Conservation (phyloP, 176 grass and related monocot species). For the Triticum turgidum region DNA sequence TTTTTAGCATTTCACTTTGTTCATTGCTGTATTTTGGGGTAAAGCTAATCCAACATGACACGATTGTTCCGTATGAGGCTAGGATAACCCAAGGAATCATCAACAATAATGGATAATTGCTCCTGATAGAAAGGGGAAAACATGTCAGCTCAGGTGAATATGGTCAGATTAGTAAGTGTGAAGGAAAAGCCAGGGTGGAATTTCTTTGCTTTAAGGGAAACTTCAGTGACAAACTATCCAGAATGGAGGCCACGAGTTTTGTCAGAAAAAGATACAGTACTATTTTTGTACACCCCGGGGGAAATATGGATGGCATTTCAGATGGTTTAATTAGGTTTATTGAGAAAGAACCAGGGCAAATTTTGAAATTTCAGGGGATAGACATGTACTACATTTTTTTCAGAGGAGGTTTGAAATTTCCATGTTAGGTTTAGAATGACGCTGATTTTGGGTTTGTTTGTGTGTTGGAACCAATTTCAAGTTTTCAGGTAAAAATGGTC, state of each 20-base stretch:
- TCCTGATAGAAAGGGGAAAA: neutral
- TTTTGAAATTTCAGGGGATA: neutral
- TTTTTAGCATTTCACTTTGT: neutral
- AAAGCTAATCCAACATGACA: slow-evolving; percentile 14
- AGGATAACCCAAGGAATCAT: slow-evolving; percentile 10
- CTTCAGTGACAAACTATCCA: slow-evolving; percentile 4
- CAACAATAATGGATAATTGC: neutral
- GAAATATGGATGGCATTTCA: neutral
- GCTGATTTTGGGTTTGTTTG: neutral
- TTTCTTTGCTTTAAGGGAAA: slow-evolving; percentile 15
- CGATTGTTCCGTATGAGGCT: neutral
- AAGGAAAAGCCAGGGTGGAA: slow-evolving; percentile 23
- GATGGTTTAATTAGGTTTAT: neutral
- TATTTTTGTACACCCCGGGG: neutral
- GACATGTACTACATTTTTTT: neutral
- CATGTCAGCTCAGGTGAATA: slow-evolving; percentile 11
- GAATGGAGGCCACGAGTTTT: neutral
- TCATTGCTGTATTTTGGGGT: slow-evolving; percentile 9
- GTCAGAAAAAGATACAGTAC: neutral
- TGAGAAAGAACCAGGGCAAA: neutral
- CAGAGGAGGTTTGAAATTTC: neutral
- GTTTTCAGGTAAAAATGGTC: slow-evolving; percentile 1
- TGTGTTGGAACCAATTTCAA: slow-evolving; percentile 15
- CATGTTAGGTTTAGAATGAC: slow-evolving; percentile 16
- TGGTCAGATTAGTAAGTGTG: slow-evolving; percentile 2